Evolutionary conservation across 176 grass and related monocot genomes (phyloP).

Genomic region (Eremochloa ophiuroides): DNA sequence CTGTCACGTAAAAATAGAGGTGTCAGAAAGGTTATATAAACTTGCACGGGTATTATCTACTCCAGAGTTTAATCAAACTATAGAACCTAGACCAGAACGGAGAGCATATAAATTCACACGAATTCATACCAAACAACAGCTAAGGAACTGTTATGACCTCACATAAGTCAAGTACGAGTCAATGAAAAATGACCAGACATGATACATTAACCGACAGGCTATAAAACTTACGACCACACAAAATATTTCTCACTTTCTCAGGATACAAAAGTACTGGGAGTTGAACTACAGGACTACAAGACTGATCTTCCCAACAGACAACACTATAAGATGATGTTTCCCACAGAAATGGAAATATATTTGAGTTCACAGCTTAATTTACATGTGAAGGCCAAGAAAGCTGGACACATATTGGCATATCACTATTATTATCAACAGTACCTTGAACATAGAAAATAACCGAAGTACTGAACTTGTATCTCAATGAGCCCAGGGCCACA

Average conservation of each 20-base stretch:
- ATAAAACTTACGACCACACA: background rate
- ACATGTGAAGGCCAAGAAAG: background rate
- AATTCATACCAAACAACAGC: background rate
- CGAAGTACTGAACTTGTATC: background rate
- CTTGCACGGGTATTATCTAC: background rate
- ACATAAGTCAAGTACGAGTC: background rate
- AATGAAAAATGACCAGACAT: background rate
- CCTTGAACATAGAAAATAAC: background rate
- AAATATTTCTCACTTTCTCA: background rate
- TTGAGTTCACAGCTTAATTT: background rate
- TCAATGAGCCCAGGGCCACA: background rate
- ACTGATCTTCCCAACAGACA: background rate
- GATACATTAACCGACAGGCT: background rate
- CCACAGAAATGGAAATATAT: background rate
- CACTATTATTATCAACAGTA: background rate
- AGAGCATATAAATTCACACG: background rate
- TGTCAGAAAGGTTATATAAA: conserved; percentile 4
- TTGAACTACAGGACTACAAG: background rate
- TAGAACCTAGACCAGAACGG: background rate
- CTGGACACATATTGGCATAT: background rate
- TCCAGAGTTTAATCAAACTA: background rate
- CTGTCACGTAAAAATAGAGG: conserved; percentile 40
- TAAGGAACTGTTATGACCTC: background rate
- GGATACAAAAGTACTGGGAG: background rate
- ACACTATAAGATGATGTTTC: background rate